A percentile compares a stretch with the other conserved stretches of the same genome.
These are phyloP conservation scores for Hanseniaspora meyeri DNA, from an alignment of 805 yeast genomes.

Conservation along the genomic window DNA sequence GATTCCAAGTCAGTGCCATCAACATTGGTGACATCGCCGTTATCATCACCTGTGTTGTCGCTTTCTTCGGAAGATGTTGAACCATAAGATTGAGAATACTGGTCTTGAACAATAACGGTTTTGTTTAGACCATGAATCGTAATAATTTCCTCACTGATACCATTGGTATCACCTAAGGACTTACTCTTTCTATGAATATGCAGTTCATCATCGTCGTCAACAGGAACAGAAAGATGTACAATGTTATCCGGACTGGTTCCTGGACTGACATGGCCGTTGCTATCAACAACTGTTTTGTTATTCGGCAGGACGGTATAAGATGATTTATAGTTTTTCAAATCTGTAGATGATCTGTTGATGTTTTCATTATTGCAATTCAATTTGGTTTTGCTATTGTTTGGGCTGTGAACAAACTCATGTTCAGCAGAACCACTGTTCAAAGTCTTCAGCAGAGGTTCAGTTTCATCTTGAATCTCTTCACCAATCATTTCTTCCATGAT, in stretches of 20 bases:
- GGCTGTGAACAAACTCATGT: not conserved
- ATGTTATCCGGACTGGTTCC: not conserved
- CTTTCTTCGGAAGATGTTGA: conserved; percentile 9
- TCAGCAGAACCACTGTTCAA: not conserved
- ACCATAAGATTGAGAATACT: conserved; percentile 9
- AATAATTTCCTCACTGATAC: conserved; percentile 11
- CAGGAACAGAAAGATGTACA: conserved; percentile 8
- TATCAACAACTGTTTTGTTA: not conserved
- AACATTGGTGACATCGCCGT: not conserved
- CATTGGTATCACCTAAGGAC: conserved; percentile 8
- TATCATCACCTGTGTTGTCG: not conserved
- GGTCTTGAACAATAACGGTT: conserved; percentile 13
- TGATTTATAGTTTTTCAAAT: conserved; percentile 5
- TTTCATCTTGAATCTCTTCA: conserved; percentile 92
- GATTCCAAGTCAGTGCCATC: conserved; percentile 2
- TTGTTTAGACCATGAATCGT: conserved; percentile 13
- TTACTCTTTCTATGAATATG: conserved; percentile 10
- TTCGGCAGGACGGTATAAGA: conserved; percentile 11
- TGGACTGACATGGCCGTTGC: not conserved
- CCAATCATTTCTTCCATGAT: conserved; percentile 97
- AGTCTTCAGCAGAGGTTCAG: conserved; percentile 75
- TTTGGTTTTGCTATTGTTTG: not conserved
- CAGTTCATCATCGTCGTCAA: conserved; percentile 7
- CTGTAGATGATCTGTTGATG: not conserved
- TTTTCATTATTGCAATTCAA: not conserved